These are phyloP conservation scores for Lentithecium fluviatile DNA, from an alignment of 495 filamentous ascomycete genomes.

Conservation along the genomic window DNA sequence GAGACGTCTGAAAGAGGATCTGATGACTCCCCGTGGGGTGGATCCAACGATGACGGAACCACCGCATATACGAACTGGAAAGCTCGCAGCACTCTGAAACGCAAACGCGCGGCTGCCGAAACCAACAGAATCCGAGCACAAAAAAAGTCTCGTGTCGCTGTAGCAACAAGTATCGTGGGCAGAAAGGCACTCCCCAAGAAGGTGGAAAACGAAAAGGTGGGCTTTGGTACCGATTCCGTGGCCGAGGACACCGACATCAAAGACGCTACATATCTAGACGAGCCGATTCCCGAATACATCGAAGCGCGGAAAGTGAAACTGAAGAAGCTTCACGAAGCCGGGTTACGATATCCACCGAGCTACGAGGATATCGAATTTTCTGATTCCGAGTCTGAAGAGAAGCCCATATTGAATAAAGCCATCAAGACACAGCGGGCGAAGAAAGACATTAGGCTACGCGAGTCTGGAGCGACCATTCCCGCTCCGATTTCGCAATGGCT, in stretches of 20 bases:
- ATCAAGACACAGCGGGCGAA: conserved; percentile 65
- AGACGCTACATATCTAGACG: conserved; percentile 49
- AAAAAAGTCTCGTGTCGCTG: conserved; percentile 35
- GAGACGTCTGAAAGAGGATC: not conserved
- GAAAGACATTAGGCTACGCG: conserved; percentile 63
- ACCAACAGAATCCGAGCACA: conserved; percentile 49
- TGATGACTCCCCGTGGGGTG: conserved; percentile 14
- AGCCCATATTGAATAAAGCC: conserved; percentile 60
- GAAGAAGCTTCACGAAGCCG: conserved; percentile 61
- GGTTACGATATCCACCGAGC: conserved; percentile 73
- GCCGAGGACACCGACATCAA: conserved; percentile 39
- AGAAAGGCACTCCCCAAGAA: conserved; percentile 29
- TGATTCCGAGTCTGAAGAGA: conserved; percentile 67
- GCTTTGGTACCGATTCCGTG: conserved; percentile 15
- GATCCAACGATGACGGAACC: conserved; percentile 48
- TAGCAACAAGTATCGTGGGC: conserved; percentile 42
- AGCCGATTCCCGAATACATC: conserved; percentile 59
- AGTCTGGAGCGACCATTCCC: conserved; percentile 81
- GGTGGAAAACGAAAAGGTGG: not conserved
- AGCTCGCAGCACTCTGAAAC: conserved; percentile 55
- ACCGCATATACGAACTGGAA: conserved; percentile 60
- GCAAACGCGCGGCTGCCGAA: conserved; percentile 53
- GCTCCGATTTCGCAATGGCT: conserved; percentile 91
- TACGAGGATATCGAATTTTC: conserved; percentile 85
- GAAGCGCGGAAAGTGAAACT: conserved; percentile 54